Base-by-base conservation (phyloP, 768 basidiomycete genomes). In the Pleurotus eryngii region DNA sequence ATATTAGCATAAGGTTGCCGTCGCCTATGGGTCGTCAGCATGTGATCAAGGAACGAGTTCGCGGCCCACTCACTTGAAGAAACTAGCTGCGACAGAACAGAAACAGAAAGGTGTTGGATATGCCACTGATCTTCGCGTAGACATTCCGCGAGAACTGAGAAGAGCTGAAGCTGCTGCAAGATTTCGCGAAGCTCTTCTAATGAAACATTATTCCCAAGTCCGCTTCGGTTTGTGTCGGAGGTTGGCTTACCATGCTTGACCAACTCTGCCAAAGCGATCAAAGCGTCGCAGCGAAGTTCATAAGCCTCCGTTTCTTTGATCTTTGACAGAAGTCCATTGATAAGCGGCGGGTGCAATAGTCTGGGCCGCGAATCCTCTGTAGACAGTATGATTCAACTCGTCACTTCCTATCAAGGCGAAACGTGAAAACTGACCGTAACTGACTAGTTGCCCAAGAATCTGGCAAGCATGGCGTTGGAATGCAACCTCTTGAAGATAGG, bases 401-500 rank as follows among this genome's bases (percentile, higher is more conserved):
- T 35, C 30, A 9, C 11, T 35, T 35, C 4, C 17, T 17, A 17
- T 22, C 9, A 48, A 26, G 11, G 20, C 24, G 22, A 48, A 35
- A 14, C 46, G 15, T 7, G 7, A 26, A 20, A 26, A 48, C 46
- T 26, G 9, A 50, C 49, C 49, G 18, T 50, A 30, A 27, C 12
- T 35, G 22, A 30, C 49, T 30, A 50, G 49, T 9, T 50, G 49
- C 20, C 49, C 49, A 35, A 50, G 27, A 4, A 50, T 35, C 7
- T 27, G 49, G n/a, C 26, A 50, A n/a, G 49, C 49, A 37, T 50
- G 49, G 22, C 27, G 49, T 12, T 50, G 49, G n/a, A 50, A 30
- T 9, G 27, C 49, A 35, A 35, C 30, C 30, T 35, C 30, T 11
- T 35, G 30, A 2, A 35, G 30, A 35, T 9, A 9, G 30, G 30